Evolutionary conservation across 2,329 filamentous ascomycete species (phyloP), one percentile per base, ranked within the genome.

Genomic region (Tolypocladium capitatum): DNA sequence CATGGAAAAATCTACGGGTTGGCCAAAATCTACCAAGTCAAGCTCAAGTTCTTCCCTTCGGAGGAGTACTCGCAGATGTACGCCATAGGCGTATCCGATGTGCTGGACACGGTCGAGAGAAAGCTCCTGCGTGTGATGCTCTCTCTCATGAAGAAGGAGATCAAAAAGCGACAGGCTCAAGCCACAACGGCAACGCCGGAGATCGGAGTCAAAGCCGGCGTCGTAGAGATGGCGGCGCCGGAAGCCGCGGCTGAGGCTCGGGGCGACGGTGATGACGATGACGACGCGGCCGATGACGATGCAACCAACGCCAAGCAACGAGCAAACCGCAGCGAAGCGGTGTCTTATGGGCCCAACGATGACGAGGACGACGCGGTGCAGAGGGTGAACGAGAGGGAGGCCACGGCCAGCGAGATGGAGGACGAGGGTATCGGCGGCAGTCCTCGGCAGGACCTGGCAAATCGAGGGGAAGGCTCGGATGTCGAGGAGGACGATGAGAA

Each of bases 331-430:
- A 73, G 76, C 46, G 86, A 95, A 65, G 86, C 84, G 30, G 82
- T 91, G 2, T 92, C 88, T 14, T 97, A 96, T 56, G 91, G 88
- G 35, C 86, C 83, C 32, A 94, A 94, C 43, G 92, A 97, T 60
- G 90, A 95, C 5, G 91, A 91, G 4, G 92, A 97, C 59, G 78
- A 87, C 55, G 81, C 76, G 33, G 80, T 94, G 47, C 81, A 84
- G 56, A 70, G 72, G 46, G 74, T 76, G 49, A 75, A 49, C 18
- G 40, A 49, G 40, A 40, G 16, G 8, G 44, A 46, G 6, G 40
- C 32, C 16, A 42, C 16, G 30, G 31, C 28, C 21, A 30, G 83
- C 18, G 63, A 66, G 32, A 48, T 49, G 36, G 68, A 72, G 20
- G 65, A 61, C 70, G 33, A 74, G 76, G 55, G 73, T 73, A 70